Base-by-base conservation (phyloP, 495 filamentous ascomycete genomes). In the Evansstolkia leycettana region DNA sequence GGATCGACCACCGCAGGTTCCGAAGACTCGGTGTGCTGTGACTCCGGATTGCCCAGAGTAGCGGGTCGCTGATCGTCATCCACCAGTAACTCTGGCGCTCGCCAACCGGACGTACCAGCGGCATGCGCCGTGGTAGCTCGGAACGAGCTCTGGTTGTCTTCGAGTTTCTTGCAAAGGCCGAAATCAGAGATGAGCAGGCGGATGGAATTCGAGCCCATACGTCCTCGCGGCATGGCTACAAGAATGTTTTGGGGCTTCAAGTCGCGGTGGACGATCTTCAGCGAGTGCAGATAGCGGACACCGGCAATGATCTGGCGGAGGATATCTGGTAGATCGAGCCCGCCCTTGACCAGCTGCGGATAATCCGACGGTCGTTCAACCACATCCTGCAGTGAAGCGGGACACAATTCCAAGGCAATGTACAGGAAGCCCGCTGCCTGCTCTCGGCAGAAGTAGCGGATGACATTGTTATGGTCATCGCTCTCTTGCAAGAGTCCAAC, bases 161-260 rank as follows among this genome's bases (percentile, higher is more conserved):
- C 90, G n/a, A 98, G 62, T 50, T 94, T 95, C 69, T 96, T 96
- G 58, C 90, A 96, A 13, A 98, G 72, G 9, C 90, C 90, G 55
- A 98, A 98, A 58, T 96, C 90, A 1, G 92, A 95, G 23, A 98
- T 93, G 7, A 96, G 75, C 3, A 96, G 65, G 11, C 89, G 82
- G n/a, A 64, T 43, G 6, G 57, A 50, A 7, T 47, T 45, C 1
- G 50, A 41, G 0, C 52, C 40, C 1, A 43, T 48, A 23, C 64
- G 61, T 9, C 60, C 62, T 7, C 64, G 56, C 2, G 61, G 62
- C 63, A 55, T 75, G 59, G 59, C 66, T 33, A 94, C 85, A 0
- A 98, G 69, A 30, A 96, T 94, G 46, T 98, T 98, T 47, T 96
- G 90, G 1, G 90, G 90, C 52, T 98, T 98, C 45, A 98, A 68